Evolutionary conservation across 495 filamentous ascomycete species (phyloP), one percentile per base, ranked within the genome.

Genomic region (Hypoxylon fragiforme): DNA sequence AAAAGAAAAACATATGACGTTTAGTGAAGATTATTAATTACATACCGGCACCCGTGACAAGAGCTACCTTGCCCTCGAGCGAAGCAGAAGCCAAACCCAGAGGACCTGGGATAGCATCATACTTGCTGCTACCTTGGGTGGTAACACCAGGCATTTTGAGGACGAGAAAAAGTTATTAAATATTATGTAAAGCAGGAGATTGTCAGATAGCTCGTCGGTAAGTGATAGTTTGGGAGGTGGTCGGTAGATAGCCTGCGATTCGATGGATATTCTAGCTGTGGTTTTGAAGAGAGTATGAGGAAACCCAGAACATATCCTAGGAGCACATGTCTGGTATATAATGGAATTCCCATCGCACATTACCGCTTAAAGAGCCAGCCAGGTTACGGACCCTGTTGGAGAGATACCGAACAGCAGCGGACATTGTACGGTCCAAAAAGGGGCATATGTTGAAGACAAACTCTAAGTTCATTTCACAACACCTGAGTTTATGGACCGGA

Each of bases 61-160:
- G 44, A 39, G 51, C 77, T 21, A 79, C 75, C 68, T 81, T 81
- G 54, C 77, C 77, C 37, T 69, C 68, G 7, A 81, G 69, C 21
- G 75, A 77, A 24, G 77, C 76, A 35, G 73, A 70, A 4, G 67
- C 73, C 44, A 77, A 56, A 19, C 77, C 77, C 12, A 80, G 66
- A 37, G 77, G 72, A 13, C 77, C 80, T 7, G 75, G 74, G 57
- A 77, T 74, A 28, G 62, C 53, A 57, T 74, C 72, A 50, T 71
- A 73, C 63, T 71, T 73, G 64, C 68, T 69, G 15, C 41, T 13
- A 43, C 19, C 22, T 39, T 34, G 37, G 26, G 37, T 61, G 32
- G 68, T 67, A 19, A 66, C 30, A 34, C 69, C 66, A 56, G 74
- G 68, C 74, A 77, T 77, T 16, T 62, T 72, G 60, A 52, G 18